phyloP scores from a whole-genome alignment of 345 rosid genomes.

The Bruguiera gymnorhiza region DNA sequence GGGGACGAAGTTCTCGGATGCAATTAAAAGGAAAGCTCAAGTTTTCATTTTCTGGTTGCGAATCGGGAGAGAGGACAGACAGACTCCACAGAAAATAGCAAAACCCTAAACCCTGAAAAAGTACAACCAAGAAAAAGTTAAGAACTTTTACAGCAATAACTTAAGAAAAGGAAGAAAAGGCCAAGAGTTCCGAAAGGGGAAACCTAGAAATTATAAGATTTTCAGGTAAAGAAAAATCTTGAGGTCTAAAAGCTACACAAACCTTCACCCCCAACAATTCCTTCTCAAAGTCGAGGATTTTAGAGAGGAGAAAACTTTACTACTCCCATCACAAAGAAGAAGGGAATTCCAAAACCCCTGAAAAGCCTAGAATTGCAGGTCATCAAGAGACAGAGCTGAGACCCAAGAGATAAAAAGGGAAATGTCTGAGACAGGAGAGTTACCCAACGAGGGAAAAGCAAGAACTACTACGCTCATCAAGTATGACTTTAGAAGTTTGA shows the following conservation, averaged over 20 bases:
- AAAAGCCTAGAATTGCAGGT: constrained; percentile 8
- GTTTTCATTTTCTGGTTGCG: neutral
- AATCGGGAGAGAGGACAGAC: constrained; percentile 3
- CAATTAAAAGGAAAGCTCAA: constrained; percentile 17
- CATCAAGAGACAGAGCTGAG: neutral
- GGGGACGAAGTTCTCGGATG: neutral
- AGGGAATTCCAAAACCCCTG: constrained; percentile 26
- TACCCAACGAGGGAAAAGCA: constrained; percentile 16
- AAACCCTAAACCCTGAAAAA: constrained; percentile 54
- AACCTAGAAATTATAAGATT: constrained; percentile 1
- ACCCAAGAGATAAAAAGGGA: neutral
- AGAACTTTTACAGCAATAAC: neutral
- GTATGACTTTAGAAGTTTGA: neutral
- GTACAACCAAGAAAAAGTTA: neutral
- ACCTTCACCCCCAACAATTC: neutral
- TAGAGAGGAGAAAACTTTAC: neutral
- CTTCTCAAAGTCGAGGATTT: no score
- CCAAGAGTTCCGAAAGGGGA: constrained; percentile 33
- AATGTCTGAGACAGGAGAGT: constrained; percentile 25
- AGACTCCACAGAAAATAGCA: neutral
- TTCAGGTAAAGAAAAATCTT: neutral
- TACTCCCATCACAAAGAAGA: neutral
- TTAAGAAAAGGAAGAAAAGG: constrained; percentile 17
- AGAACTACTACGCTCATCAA: neutral
- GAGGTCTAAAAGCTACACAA: neutral